Conservation (phyloP, 148 eudicot genomes). For the Selenicereus undatus region DNA sequence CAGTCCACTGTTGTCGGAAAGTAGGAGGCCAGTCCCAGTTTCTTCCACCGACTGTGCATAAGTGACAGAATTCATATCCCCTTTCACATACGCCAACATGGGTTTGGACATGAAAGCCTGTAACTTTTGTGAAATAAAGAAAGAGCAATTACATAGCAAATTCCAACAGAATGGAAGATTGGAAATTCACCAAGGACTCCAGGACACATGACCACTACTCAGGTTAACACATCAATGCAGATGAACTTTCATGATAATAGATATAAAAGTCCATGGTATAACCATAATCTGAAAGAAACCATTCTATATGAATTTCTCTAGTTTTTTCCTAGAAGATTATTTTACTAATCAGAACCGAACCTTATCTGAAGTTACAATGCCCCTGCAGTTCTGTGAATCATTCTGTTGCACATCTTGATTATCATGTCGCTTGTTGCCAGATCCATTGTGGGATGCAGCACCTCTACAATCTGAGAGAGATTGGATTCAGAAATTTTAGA, state of each 20-base stretch:
- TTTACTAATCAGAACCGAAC: conserved; percentile 17
- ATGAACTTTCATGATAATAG: not conserved
- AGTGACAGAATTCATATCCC: not conserved
- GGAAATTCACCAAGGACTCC: not conserved
- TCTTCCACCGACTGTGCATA: too few relatives aligned
- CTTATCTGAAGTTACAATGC: conserved; percentile 27
- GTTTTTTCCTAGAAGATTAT: not conserved
- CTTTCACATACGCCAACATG: not conserved
- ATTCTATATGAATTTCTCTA: not conserved
- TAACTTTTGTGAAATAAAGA: not conserved
- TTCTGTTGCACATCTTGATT: conserved; percentile 21
- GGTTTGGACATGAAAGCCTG: not conserved
- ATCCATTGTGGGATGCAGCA: conserved; percentile 20
- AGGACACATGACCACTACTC: not conserved
- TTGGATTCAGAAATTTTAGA: not conserved
- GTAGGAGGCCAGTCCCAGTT: too few relatives aligned
- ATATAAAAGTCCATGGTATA: not conserved
- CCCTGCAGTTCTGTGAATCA: conserved; percentile 17
- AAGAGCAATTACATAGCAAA: not conserved
- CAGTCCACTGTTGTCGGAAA: too few relatives aligned
- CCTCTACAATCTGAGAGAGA: conserved; percentile 34
- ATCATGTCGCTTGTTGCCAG: conserved; percentile 18
- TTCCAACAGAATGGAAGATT: not conserved
- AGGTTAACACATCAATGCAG: not conserved
- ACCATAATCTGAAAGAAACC: not conserved